phyloP scores from a whole-genome alignment of 495 filamentous ascomycete genomes.

The Xylaria longipes region DNA sequence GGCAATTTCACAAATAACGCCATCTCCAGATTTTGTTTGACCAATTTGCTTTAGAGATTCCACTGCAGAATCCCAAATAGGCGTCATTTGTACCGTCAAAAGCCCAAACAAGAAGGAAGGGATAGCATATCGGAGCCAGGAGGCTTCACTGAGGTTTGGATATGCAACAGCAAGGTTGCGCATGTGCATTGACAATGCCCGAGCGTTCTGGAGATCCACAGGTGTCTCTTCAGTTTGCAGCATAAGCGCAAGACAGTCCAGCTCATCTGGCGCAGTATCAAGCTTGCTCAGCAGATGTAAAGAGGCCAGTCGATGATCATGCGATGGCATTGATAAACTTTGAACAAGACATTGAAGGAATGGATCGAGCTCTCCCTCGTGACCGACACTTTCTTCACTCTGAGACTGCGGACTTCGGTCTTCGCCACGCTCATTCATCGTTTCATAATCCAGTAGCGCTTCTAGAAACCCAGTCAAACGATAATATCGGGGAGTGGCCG shows the following conservation, averaged over 20 bases:
- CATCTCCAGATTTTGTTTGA: conserved; percentile 72
- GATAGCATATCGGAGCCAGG: conserved; percentile 73
- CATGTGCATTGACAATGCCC: conserved; percentile 81
- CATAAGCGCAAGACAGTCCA: conserved; percentile 59
- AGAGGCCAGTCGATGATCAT: conserved; percentile 71
- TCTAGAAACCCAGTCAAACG: conserved; percentile 71
- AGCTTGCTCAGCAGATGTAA: conserved; percentile 69
- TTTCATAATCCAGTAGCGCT: conserved; percentile 66
- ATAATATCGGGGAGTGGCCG: conserved; percentile 65
- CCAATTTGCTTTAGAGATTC: conserved; percentile 76
- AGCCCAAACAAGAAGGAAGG: conserved; percentile 88
- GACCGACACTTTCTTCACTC: conserved; percentile 43
- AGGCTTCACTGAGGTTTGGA: conserved; percentile 61
- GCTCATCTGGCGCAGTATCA: conserved; percentile 41
- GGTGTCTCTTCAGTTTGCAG: conserved; percentile 79
- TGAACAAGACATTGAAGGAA: conserved; percentile 68
- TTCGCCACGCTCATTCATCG: conserved; percentile 46
- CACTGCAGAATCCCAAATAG: conserved; percentile 83
- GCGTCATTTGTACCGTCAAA: conserved; percentile 80
- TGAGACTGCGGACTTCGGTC: conserved; percentile 41
- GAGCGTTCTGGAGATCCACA: conserved; percentile 73
- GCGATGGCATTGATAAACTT: conserved; percentile 75
- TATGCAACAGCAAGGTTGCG: conserved; percentile 71
- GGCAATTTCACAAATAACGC: conserved; percentile 71
- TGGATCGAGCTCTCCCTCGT: conserved; percentile 55